A percentile compares a stretch with the other conserved stretches of the same genome.
These are phyloP conservation scores for Pugionium dolabratum DNA, from an alignment of 345 rosid genomes.

Conservation along the genomic window DNA sequence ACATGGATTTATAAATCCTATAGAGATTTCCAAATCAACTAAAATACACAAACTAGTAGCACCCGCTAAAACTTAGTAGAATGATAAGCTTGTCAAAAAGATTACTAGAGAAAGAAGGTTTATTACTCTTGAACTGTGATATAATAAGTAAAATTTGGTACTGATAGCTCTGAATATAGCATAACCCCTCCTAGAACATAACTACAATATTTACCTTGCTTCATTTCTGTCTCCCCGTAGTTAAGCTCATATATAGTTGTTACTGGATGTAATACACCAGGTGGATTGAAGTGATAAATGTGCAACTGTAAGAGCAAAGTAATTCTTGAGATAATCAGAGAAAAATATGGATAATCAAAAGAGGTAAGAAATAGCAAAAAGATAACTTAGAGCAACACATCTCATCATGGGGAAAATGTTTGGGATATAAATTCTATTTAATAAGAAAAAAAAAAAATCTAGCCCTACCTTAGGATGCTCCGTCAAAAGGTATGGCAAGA, in stretches of 20 bases:
- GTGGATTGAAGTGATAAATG: conserved; percentile 70
- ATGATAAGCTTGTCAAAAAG: not conserved
- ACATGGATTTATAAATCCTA: too few species aligned
- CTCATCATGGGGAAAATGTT: not conserved
- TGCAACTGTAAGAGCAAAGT: conserved; percentile 55
- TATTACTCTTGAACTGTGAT: not conserved
- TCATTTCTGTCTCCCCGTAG: conserved; percentile 88
- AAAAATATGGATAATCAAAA: not conserved
- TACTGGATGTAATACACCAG: conserved; percentile 74
- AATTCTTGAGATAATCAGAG: conserved; percentile 21
- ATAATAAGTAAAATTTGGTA: conserved; percentile 1
- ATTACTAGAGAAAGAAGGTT: not conserved
- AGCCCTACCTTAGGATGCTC: conserved; percentile 61
- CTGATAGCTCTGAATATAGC: conserved; percentile 7
- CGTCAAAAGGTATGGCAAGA: conserved; percentile 55
- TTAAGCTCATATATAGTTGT: conserved; percentile 81
- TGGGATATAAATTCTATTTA: not conserved
- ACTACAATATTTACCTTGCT: conserved; percentile 63
- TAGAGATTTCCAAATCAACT: too few species aligned
- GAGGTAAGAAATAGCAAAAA: not conserved
- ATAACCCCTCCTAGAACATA: not conserved
- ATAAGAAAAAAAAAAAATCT: not conserved
- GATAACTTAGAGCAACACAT: conserved; percentile 12
- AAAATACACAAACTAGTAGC: too few species aligned
- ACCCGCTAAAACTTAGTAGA: not conserved